Base-by-base conservation (phyloP, 257 asterid species). In the Petunia axillaris region DNA sequence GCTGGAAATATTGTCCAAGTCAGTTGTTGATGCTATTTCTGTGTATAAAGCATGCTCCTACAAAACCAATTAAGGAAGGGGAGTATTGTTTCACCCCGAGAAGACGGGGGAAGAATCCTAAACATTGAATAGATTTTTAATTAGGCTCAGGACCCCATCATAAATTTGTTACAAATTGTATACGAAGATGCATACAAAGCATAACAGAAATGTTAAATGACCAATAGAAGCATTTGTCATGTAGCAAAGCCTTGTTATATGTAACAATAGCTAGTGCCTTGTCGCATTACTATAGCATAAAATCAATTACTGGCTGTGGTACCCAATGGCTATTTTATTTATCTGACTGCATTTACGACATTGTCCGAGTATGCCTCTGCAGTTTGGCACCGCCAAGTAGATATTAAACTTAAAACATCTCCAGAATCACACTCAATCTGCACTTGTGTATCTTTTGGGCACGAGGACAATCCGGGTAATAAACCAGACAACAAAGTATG, bases 1-100 rank as follows among this genome's bases (percentile, higher is more conserved):
- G 80, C 82, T 75, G 88, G 81, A 40, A 10, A 37, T 25, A 62
- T 35, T 10, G 63, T 73, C 63, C 78, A 73, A 36, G 36, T 50
- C 46, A 50, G 52, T 73, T 73, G 74, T 40, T 65, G 62, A 50
- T 35, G 14, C 63, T 41, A 8, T 68, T 14, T 4, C 76, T 44
- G n/a, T 44, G 40, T 68, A 44, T 68, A 68, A 44, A 68, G 41
- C 1, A 68, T 68, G 76, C 58, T 4, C 76, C 4, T 4, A 44
- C 16, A 44, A 53, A 68, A 68, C 76, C 4, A 68, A 16, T 44
- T 7, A 15, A 44, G 46, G 57, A n/a, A 43, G 54, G 6, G 54
- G 55, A 50, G 55, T 5, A 43, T 16, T 68, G 4, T 68, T 68
- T 44, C 8, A n/a, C 14, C 25, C 55, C 58, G n/a, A 68, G 10